Percentiles rank a stretch among this genome's conserved stretches.
Conservation (phyloP, 129 eudicot species). For the Chrysanthemum seticuspe region DNA sequence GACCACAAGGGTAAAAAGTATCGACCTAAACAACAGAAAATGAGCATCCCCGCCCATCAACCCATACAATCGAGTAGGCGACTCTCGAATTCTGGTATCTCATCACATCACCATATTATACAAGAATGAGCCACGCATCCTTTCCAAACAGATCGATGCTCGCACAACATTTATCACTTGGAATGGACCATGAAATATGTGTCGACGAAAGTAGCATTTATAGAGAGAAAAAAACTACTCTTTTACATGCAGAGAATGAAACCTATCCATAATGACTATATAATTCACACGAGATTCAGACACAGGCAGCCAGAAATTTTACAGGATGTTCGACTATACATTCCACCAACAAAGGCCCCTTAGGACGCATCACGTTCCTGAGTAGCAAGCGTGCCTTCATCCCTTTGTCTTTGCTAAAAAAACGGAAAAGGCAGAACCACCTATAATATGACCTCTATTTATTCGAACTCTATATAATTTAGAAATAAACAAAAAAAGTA, state of each 20-base stretch:
- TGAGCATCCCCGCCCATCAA: too few relatives aligned
- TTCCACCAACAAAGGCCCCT: conserved; percentile 19
- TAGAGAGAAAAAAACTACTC: background rate
- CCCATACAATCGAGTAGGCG: too few relatives aligned
- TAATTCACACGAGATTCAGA: conserved; percentile 24
- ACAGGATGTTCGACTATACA: conserved; percentile 21
- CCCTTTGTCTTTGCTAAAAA: background rate
- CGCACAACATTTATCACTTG: too few relatives aligned
- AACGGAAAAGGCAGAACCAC: background rate
- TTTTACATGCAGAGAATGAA: background rate
- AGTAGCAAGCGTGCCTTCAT: too few relatives aligned
- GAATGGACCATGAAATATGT: too few relatives aligned
- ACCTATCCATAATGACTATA: conserved; percentile 22
- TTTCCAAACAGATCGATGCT: too few relatives aligned
- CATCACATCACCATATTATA: too few relatives aligned
- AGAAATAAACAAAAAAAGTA: conserved; percentile 9
- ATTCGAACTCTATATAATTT: conserved; percentile 21
- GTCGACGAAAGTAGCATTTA: background rate
- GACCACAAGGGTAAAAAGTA: too few relatives aligned
- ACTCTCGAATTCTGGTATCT: too few relatives aligned
- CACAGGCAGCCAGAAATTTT: conserved; percentile 3
- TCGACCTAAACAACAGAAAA: too few relatives aligned
- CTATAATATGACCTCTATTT: conserved; percentile 23
- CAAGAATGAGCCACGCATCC: too few relatives aligned
- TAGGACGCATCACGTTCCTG: too few relatives aligned